Conservation (phyloP, 2,329 filamentous ascomycete genomes). For the Emergomyces orientalis region DNA sequence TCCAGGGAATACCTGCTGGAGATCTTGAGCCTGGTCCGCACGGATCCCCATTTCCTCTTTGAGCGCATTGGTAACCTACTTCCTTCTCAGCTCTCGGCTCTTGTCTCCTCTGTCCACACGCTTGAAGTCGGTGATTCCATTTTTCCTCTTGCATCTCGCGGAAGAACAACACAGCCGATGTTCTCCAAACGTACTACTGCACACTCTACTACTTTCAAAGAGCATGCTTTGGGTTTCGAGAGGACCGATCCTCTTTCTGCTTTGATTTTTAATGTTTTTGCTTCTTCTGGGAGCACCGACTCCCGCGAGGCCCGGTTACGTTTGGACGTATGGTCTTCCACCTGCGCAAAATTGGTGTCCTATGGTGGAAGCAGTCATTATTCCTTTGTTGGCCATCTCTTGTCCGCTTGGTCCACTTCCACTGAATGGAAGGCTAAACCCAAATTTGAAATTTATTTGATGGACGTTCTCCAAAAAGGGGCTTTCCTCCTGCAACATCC, state of each 20-base stretch:
- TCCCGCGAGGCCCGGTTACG: constrained; percentile 70
- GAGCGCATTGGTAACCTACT: constrained; percentile 68
- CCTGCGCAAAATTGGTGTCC: constrained; percentile 72
- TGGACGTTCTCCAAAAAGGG: constrained; percentile 88
- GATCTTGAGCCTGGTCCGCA: constrained; percentile 73
- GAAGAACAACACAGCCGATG: constrained; percentile 42
- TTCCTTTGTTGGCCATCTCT: constrained; percentile 69
- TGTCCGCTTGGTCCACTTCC: constrained; percentile 80
- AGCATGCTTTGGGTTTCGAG: constrained; percentile 79
- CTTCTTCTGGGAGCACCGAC: constrained; percentile 71
- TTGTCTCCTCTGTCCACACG: constrained; percentile 69
- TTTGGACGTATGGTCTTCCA: constrained; percentile 78
- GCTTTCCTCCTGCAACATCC: constrained; percentile 81
- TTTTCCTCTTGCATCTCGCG: constrained; percentile 55
- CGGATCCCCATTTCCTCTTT: constrained; percentile 80
- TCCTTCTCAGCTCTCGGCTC: constrained; percentile 62
- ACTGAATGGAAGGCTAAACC: constrained; percentile 82
- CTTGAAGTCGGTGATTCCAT: constrained; percentile 78
- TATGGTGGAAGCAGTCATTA: constrained; percentile 68
- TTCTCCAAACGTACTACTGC: constrained; percentile 39
- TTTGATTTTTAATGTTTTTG: constrained; percentile 80
- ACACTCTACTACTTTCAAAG: constrained; percentile 56
- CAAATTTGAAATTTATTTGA: constrained; percentile 87
- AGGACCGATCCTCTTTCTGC: constrained; percentile 77
- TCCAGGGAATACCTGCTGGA: constrained; percentile 66